Conservation (phyloP, 768 basidiomycete genomes). For the Sarcomyxa edulis region DNA sequence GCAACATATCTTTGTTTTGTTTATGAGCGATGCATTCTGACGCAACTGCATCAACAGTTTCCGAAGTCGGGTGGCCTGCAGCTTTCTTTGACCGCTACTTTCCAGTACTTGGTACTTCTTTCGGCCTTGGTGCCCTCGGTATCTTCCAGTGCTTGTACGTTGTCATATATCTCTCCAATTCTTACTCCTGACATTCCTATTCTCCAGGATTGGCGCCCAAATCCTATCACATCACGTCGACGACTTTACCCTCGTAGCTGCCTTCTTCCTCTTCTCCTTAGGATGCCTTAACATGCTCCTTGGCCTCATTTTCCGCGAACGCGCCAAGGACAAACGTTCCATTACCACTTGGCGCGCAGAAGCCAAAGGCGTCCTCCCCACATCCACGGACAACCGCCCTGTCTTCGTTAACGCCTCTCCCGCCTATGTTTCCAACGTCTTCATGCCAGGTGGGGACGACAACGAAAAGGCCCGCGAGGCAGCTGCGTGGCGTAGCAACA, state of each 20-base stretch:
- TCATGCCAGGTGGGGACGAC: conserved; percentile 5
- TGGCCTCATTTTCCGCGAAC: conserved; percentile 67
- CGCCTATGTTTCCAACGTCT: conserved; percentile 31
- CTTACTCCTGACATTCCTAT: not conserved
- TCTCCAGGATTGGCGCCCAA: conserved; percentile 56
- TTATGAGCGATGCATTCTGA: not conserved
- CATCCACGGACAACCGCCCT: conserved; percentile 29
- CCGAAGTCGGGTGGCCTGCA: conserved; percentile 79
- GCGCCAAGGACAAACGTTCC: conserved; percentile 56
- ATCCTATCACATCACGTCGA: conserved; percentile 78
- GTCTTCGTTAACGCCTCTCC: conserved; percentile 26
- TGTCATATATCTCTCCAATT: not conserved
- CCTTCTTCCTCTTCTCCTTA: conserved; percentile 87
- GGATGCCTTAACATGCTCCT: conserved; percentile 86
- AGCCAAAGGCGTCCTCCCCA: conserved; percentile 47
- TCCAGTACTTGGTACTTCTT: conserved; percentile 78
- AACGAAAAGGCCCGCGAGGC: conserved; percentile 15
- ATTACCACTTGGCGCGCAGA: conserved; percentile 60
- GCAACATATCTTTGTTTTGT: conserved; percentile 1
- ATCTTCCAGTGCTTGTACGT: conserved; percentile 82
- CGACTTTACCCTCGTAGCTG: conserved; percentile 84
- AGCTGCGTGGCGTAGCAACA: conserved; percentile 7
- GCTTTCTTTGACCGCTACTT: conserved; percentile 80
- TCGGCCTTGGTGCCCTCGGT: conserved; percentile 85
- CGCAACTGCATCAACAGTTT: conserved; percentile 30